Evolutionary conservation across 1,139 yeast genomes (phyloP).

Genomic region (Suhomyces kunorum): DNA sequence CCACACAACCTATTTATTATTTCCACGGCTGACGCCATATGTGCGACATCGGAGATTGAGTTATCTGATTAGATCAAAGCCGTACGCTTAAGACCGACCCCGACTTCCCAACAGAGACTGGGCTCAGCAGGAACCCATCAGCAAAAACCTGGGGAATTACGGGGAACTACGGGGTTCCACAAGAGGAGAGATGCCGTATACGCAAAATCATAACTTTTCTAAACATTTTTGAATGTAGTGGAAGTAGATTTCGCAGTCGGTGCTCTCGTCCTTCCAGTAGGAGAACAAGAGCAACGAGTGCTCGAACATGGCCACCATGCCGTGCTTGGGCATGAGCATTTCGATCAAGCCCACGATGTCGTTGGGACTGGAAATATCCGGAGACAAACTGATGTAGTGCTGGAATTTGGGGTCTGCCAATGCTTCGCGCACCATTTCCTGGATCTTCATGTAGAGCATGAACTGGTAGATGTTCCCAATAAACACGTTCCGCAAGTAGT

Average conservation of each 20-base stretch:
- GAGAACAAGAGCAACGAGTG: slow-evolving; percentile 35
- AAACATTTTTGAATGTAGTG: slow-evolving; percentile 28
- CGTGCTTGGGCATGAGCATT: slow-evolving; percentile 28
- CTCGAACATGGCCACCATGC: slow-evolving; percentile 30
- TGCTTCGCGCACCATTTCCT: slow-evolving; percentile 23
- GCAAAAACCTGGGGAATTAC: too few relatives aligned
- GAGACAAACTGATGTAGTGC: slow-evolving; percentile 8
- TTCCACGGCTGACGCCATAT: not conserved
- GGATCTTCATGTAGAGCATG: slow-evolving; percentile 37
- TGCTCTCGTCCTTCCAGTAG: slow-evolving; percentile 42
- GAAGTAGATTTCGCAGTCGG: slow-evolving; percentile 36
- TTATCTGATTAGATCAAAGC: slow-evolving; percentile 12
- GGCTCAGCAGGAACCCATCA: too few relatives aligned
- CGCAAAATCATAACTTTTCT: slow-evolving; percentile 9
- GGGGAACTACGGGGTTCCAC: too few relatives aligned
- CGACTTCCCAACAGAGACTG: not conserved
- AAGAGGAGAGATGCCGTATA: not conserved
- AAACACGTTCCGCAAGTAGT: slow-evolving; percentile 41
- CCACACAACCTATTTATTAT: not conserved
- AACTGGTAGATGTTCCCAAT: slow-evolving; percentile 42
- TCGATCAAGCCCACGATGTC: slow-evolving; percentile 21
- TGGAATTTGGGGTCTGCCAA: slow-evolving; percentile 15
- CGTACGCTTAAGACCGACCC: slow-evolving; percentile 1
- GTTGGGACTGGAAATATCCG: slow-evolving; percentile 10
- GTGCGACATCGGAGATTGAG: slow-evolving; percentile 15